Evolutionary conservation across 371 early-diverging fungal species (phyloP), one percentile per base, ranked within the genome.

Genomic region (Batrachochytrium dendrobatidis): DNA sequence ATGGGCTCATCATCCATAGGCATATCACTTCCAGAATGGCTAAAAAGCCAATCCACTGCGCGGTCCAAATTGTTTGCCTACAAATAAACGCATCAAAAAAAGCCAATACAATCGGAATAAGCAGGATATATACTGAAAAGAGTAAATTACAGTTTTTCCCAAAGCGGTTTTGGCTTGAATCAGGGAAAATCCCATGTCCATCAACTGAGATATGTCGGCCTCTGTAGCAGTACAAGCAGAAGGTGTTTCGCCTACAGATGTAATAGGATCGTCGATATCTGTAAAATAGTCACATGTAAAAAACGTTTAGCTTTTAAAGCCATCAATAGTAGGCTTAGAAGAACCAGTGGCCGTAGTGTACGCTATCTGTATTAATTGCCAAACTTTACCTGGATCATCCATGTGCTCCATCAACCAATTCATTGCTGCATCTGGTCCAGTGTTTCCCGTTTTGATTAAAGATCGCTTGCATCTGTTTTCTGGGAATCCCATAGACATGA

Each of bases 31-130:
- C 87, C 92, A 32, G 90, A 83, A 64, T 92, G 90, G 65, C 82
- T 91, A 55, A 95, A 93, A 34, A 98, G 70, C 89, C 93, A 95
- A 56, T 95, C 96, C 2, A 96, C 82, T 0, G 98, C 98, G 5
- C 95, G 85, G 69, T 92, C 91, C 53, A 92, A 70, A 67, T 88
- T 77, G 55, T 86, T 86, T 53, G 78, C 69, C 90, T 89, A 69
- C 1, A 20, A 66, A 45, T 26, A 20, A n/a, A 45, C 0, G 29
- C 39, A 30, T 60, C 20, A 55, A 7, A 61, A 29, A n/a, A n/a
- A n/a, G n/a, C n/a, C n/a, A n/a, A n/a, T n/a, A n/a, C n/a, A n/a
- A n/a, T n/a, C n/a, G n/a, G n/a, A n/a, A n/a, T n/a, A 15, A 48
- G 29, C 4, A 30, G 2, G 49, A 60, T 49, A 34, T 30, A 43